Base-by-base conservation (phyloP, 177 flowering plant genomes). In the Vitis hybrid region DNA sequence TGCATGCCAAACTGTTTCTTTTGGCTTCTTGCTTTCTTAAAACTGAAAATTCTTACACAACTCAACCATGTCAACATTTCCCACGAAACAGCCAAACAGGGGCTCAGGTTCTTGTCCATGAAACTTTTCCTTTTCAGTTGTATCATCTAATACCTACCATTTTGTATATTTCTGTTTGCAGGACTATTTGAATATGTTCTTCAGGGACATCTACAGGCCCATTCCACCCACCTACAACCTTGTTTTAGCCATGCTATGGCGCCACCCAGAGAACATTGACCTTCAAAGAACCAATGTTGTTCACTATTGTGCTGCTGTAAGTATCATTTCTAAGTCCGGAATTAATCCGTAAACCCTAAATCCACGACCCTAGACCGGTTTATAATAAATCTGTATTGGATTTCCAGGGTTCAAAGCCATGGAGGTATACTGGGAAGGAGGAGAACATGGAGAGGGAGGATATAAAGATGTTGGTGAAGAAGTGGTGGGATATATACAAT, bases 221-320 rank as follows among this genome's bases (percentile, higher is more conserved):
- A 82, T 92, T 56, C 89, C 92, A 24, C 68, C 73, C 1, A 52
- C 59, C 0, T 88, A 92, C 84, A 92, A 92, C 74, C 85, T 92
- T 3, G 90, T 90, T 0, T 3, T 90, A 80, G 91, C 92, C 15
- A 85, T 92, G 92, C 62, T 90, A 4, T 92, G 97, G 97, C 86
- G 93, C 19, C 97, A 92, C 70, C 93, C 90, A 0, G 90, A 92
- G 83, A 85, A 82, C 33, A 73, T 89, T 14, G 73, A 88, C 49
- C 75, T 87, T 0, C 85, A 82, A 13, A 69, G 87, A 58, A 84
- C 82, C 31, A 90, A 90, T 68, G 95, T 88, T 0, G 92, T 87
- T 47, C 97, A 90, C 81, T 91, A 87, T 66, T 93, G 96, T 69
- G 93, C 92, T 8, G 86, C 84, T 20, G 92, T 86, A 52, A 71